Conservation (phyloP, 371 early-diverging fungal genomes). For the Fennellomyces sp. region DNA sequence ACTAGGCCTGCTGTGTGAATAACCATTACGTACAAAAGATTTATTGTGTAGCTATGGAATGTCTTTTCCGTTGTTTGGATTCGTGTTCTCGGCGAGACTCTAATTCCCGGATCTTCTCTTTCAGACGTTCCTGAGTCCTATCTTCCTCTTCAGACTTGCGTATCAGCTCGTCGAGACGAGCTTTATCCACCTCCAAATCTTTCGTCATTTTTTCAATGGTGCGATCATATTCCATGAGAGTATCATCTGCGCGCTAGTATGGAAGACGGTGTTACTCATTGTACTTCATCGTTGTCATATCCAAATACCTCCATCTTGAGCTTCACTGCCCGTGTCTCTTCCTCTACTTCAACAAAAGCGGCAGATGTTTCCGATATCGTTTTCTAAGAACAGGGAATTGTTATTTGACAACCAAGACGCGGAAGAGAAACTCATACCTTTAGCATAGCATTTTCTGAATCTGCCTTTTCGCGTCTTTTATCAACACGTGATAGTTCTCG, state of each 20-base stretch:
- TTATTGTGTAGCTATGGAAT: neutral
- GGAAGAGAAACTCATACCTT: neutral
- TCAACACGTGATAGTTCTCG: too few species aligned
- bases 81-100: constrained; percentile 7
- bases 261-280: too few species aligned
- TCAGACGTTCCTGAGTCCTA: neutral
- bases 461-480: constrained; percentile 6
- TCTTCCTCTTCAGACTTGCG: constrained; percentile 10
- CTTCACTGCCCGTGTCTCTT: constrained; percentile 8
- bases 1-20: too few species aligned
- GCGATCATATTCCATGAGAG: constrained; percentile 9
- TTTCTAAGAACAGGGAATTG: neutral
- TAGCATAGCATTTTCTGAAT: neutral
- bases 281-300: constrained; percentile 1
- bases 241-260: constrained; percentile 9
- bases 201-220: neutral
- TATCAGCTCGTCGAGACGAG: neutral
- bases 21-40: too few species aligned
- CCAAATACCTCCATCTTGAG: constrained; percentile 15
- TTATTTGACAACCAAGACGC: neutral
- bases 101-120: constrained; percentile 11
- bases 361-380: constrained; percentile 7
- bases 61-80: neutral
- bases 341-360: constrained; percentile 12
- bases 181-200: constrained; percentile 1